Evolutionary conservation across 139 green algal species (phyloP).

Genomic region (Diplosphaera chodatii): DNA sequence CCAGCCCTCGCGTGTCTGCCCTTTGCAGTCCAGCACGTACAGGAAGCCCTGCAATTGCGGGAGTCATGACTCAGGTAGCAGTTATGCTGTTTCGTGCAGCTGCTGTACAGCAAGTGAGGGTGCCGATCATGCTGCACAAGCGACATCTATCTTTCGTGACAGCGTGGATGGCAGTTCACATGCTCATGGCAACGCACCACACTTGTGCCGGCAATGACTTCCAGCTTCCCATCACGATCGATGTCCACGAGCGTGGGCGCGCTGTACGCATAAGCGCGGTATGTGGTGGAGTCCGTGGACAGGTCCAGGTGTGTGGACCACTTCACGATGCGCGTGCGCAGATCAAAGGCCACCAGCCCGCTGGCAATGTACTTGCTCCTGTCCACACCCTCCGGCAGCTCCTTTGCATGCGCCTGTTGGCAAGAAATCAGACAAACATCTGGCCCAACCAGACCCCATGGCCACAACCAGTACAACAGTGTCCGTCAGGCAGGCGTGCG

Average conservation of each 20-base stretch:
- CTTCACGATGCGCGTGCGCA: slow-evolving; percentile 61
- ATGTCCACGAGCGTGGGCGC: slow-evolving; percentile 83
- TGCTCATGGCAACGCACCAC: slow-evolving; percentile 48
- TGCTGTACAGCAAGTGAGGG: too few relatives aligned
- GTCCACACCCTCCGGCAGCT: slow-evolving; percentile 58
- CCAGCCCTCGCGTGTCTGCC: slow-evolving; percentile 57
- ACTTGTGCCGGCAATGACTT: slow-evolving; percentile 86
- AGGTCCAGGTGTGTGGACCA: slow-evolving; percentile 92
- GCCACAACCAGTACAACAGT: too few relatives aligned
- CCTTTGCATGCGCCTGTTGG: slow-evolving; percentile 35
- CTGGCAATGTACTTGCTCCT: slow-evolving; percentile 66
- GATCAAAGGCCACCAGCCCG: slow-evolving; percentile 84
- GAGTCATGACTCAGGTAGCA: too few relatives aligned
- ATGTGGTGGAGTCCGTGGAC: slow-evolving; percentile 76
- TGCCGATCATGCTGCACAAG: too few relatives aligned
- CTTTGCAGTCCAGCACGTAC: slow-evolving; percentile 80
- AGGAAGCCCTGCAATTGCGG: slow-evolving; percentile 88
- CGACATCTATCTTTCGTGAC: too few relatives aligned
- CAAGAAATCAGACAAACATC: too few relatives aligned
- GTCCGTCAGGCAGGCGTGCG: too few relatives aligned
- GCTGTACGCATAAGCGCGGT: slow-evolving; percentile 74
- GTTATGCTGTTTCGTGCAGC: too few relatives aligned
- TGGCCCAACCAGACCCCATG: too few relatives aligned
- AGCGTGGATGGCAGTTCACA: too few relatives aligned
- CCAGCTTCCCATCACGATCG: slow-evolving; percentile 75